Evolutionary conservation across 2,329 filamentous ascomycete species (phyloP), one percentile per base, ranked within the genome.

Genomic region (Ilyonectria mors-panacis): DNA sequence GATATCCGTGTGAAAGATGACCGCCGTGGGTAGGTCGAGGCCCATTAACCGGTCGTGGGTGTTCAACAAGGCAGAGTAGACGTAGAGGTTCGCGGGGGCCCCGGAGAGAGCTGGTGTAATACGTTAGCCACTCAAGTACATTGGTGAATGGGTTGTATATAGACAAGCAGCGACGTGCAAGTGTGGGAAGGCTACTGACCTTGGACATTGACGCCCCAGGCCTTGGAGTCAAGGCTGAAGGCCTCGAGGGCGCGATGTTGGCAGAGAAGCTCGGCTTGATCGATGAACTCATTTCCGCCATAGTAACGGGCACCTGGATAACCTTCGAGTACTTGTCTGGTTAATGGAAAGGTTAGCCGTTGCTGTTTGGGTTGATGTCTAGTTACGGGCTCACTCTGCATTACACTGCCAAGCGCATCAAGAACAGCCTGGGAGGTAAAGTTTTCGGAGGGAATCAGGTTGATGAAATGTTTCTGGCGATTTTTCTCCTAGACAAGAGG

Each of bases 161-260:
- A 12, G 35, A 30, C 17, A 37, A 58, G 39, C 37, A 19, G 21
- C 12, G 26, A 33, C 17, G 6, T 44, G 26, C n/a, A 21, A 6
- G 15, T 1, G 33, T 45, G 30, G 17, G 30, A 10, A 54, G 21
- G 39, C 30, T n/a, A 80, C 90, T 76, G 81, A 94, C 93, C 87
- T 80, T 98, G 95, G 26, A 98, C 95, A 77, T 98, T 98, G 78
- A 98, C 95, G 68, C 96, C 95, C 95, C 95, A 98, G 83, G 97
- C 91, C 81, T 93, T 91, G 26, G 92, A 85, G 75, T 94, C 92
- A 61, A 98, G 85, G 33, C 92, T 90, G 81, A 97, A 98, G 0
- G 95, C 91, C 82, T 97, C 90, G 13, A 98, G 86, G 19, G 96
- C 96, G 76, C 95, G 91, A 79, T 94, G 88, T 84, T 98, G 96